Evolutionary conservation across 2,329 filamentous ascomycete species (phyloP).

Genomic region (Colletotrichum plurivorum): DNA sequence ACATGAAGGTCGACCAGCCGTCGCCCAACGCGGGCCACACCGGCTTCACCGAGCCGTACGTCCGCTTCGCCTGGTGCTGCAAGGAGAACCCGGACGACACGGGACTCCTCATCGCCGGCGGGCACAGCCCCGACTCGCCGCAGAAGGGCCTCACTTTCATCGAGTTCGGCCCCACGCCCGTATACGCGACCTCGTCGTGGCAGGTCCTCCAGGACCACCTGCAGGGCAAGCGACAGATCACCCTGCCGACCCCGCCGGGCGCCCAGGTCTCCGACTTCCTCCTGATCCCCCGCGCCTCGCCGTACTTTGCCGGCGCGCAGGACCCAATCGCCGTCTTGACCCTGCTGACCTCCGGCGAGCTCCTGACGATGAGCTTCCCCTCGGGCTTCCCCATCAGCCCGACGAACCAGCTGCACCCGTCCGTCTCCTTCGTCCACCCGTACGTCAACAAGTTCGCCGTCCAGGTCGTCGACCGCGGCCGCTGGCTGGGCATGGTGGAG

Average conservation of each 20-base stretch:
- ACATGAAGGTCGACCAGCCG: constrained; percentile 80
- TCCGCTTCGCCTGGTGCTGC: constrained; percentile 90
- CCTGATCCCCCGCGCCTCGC: constrained; percentile 84
- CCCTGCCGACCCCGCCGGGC: constrained; percentile 82
- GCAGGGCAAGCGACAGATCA: constrained; percentile 79
- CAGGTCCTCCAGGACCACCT: constrained; percentile 85
- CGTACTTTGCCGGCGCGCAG: constrained; percentile 88
- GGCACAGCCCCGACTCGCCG: constrained; percentile 75
- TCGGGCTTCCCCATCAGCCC: constrained; percentile 92
- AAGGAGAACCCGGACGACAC: constrained; percentile 96
- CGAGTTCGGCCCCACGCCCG: constrained; percentile 89
- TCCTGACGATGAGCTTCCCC: constrained; percentile 92
- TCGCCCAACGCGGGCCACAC: constrained; percentile 65
- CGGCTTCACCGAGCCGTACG: constrained; percentile 79
- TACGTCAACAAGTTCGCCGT: constrained; percentile 83
- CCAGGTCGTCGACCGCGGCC: constrained; percentile 80
- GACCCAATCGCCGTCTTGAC: constrained; percentile 90
- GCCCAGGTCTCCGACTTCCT: constrained; percentile 86
- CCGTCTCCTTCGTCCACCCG: constrained; percentile 89
- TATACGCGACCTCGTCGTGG: constrained; percentile 94
- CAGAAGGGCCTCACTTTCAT: constrained; percentile 88
- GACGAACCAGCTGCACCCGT: constrained; percentile 92
- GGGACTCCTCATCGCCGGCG: constrained; percentile 87
- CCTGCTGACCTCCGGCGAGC: constrained; percentile 86
- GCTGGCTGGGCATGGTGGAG: constrained; percentile 94